Evolutionary conservation across 73 alveolate species (phyloP), one percentile per base, ranked within the genome.

Genomic region (Effrenium voratum): DNA sequence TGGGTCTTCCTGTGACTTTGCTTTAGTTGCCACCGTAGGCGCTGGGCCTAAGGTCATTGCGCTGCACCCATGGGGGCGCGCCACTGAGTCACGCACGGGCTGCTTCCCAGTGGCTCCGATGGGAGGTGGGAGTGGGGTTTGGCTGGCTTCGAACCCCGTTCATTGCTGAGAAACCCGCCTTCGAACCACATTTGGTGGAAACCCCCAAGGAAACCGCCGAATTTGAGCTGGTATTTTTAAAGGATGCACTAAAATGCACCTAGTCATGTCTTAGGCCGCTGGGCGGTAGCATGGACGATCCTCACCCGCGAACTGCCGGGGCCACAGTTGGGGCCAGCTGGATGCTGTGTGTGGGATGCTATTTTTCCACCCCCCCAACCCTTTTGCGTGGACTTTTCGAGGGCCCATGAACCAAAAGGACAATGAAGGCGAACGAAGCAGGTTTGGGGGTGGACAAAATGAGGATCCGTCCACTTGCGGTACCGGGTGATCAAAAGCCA

Each of bases 271-370:
- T 44, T 12, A 83, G 93, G 84, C 95, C 95, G 2, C 66, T 87
- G 36, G 95, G 95, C 47, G 95, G 95, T 43, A 87, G 84, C 83
- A 87, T 87, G 95, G 63, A 46, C 24, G 95, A 87, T 68, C 95
- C 95, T 22, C 95, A 87, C 66, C 95, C 95, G 34, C 95, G 80
- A 45, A 87, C 95, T 6, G 95, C 15, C n/a, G 47, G 70, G 49
- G 44, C 40, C 95, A 30, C 43, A 83, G 76, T 12, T 24, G 5
- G 46, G 6, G 5, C 32, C 76, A 63, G 32, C 32, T 63, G 8
- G 63, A 8, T 8, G 63, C 19, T 12, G 63, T 52, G 63, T 8
- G 63, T 8, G 63, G 63, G 63, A 19, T 8, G 63, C 19, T 52
- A 8, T 52, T 52, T 19, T 52, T 19, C 19, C 63, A 52, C 8